phyloP scores from a whole-genome alignment of 2,329 filamentous ascomycete genomes.

The Akanthomyces muscarius region DNA sequence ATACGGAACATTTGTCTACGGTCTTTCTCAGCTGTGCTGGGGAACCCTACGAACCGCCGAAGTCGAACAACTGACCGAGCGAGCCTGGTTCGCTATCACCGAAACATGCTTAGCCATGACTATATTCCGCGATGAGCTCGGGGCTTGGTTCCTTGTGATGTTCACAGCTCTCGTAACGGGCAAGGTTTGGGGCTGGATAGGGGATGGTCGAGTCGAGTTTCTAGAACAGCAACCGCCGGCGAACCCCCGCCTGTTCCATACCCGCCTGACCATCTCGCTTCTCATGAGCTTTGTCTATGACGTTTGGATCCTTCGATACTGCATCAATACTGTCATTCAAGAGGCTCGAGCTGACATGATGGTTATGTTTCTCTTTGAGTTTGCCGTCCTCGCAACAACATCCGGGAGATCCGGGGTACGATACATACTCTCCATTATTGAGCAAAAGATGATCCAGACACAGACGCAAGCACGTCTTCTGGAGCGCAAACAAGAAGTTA shows the following conservation, averaged over 20 bases:
- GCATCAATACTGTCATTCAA: slow-evolving; percentile 75
- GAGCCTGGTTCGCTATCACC: slow-evolving; percentile 95
- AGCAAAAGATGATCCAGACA: slow-evolving; percentile 68
- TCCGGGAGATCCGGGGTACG: slow-evolving; percentile 75
- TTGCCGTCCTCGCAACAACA: slow-evolving; percentile 77
- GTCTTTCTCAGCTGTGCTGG: slow-evolving; percentile 84
- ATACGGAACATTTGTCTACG: slow-evolving; percentile 77
- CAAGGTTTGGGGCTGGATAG: slow-evolving; percentile 99
- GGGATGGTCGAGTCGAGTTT: slow-evolving; percentile 87
- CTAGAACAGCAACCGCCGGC: slow-evolving; percentile 91
- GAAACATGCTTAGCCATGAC: slow-evolving; percentile 98
- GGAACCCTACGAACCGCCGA: slow-evolving; percentile 88
- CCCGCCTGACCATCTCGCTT: slow-evolving; percentile 74
- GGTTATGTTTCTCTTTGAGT: slow-evolving; percentile 99
- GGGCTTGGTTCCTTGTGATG: slow-evolving; percentile 93
- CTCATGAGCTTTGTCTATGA: slow-evolving; percentile 77
- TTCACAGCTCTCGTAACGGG: slow-evolving; percentile 88
- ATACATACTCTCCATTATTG: slow-evolving; percentile 74
- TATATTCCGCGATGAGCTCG: slow-evolving; percentile 92
- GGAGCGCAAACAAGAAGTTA: slow-evolving; percentile 64
- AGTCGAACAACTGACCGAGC: slow-evolving; percentile 94
- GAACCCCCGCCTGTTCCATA: slow-evolving; percentile 84
- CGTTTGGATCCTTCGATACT: slow-evolving; percentile 73
- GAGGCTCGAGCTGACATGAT: slow-evolving; percentile 96
- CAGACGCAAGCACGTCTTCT: slow-evolving; percentile 69